These are phyloP conservation scores for Eimeria sp. DNA, from an alignment of 169 alveolate species.

Conservation along the genomic window DNA sequence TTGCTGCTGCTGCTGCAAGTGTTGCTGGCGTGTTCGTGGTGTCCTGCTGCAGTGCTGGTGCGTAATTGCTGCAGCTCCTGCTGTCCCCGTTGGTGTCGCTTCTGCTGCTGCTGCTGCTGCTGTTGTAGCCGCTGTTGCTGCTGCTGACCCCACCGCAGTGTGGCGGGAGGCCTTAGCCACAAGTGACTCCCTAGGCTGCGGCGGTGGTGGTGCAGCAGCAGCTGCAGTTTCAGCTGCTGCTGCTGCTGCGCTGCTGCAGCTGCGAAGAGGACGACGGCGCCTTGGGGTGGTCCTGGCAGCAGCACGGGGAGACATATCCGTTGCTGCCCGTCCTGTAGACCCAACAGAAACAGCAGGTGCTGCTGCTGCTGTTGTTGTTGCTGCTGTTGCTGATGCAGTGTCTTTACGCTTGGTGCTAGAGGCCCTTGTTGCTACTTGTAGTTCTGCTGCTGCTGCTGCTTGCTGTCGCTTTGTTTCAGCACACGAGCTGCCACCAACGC, in stretches of 20 bases:
- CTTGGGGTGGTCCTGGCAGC: slow-evolving; percentile 1
- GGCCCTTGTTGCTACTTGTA: slow-evolving; percentile 6
- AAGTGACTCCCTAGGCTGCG: neutral
- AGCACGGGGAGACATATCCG: slow-evolving; percentile 43
- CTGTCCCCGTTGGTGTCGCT: slow-evolving; percentile 28
- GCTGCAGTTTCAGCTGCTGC: slow-evolving; percentile 46
- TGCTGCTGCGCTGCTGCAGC: slow-evolving; percentile 68
- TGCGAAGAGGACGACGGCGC: slow-evolving; percentile 67
- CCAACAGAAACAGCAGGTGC: slow-evolving; percentile 29
- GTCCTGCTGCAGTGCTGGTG: slow-evolving; percentile 34
- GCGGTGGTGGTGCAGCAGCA: neutral
- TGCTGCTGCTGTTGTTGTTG: slow-evolving; percentile 52
- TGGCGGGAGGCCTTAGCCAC: slow-evolving; percentile 22
- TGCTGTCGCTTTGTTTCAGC: neutral
- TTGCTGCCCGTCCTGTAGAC: neutral
- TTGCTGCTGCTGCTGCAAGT: neutral
- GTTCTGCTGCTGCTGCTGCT: slow-evolving; percentile 60
- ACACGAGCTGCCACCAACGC: slow-evolving; percentile 19
- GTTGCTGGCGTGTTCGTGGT: slow-evolving; percentile 50
- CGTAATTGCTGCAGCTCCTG: neutral
- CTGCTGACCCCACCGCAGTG: slow-evolving; percentile 4
- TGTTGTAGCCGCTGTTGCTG: slow-evolving; percentile 37
- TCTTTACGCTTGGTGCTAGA: slow-evolving; percentile 7
- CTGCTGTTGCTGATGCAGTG: slow-evolving; percentile 38
- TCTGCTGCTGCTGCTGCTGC: slow-evolving; percentile 42